A percentile compares a stretch with the other conserved stretches of the same genome.
These are phyloP conservation scores for Cutaneotrichosporon sp. DNA, from an alignment of 1,284 basidiomycete species.

Conservation along the genomic window DNA sequence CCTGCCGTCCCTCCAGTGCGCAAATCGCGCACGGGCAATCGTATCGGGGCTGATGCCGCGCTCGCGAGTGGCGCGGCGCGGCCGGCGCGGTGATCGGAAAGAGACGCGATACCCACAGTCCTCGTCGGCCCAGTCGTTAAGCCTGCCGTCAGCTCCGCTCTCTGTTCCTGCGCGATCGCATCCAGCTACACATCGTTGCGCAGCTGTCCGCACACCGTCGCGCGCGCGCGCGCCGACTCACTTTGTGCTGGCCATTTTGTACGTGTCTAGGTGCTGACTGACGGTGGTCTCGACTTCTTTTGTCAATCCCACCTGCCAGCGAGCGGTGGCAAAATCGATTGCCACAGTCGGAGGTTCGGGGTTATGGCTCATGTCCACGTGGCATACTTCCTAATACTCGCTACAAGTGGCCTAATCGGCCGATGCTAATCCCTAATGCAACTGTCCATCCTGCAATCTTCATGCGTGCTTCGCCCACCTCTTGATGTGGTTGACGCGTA, in stretches of 20 bases:
- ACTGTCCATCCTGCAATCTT: neutral
- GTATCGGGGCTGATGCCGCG: neutral
- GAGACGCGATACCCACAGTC: conserved; percentile 17
- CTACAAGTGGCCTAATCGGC: neutral
- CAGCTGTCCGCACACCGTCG: neutral
- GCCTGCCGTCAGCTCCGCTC: conserved; percentile 15
- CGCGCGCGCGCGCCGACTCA: conserved; percentile 3
- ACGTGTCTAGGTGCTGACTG: neutral
- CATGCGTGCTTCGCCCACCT: neutral
- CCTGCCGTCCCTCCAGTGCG: too few relatives aligned
- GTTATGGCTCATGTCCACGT: neutral
- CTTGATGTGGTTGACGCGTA: too few relatives aligned
- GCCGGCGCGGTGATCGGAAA: neutral
- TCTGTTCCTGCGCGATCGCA: too few relatives aligned
- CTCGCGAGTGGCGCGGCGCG: neutral
- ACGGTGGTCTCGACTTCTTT: conserved; percentile 8
- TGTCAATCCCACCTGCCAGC: neutral
- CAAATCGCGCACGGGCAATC: too few relatives aligned
- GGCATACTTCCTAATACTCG: neutral
- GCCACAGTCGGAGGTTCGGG: neutral
- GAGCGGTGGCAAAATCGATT: conserved; percentile 15
- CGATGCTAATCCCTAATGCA: neutral
- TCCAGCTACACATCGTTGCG: neutral
- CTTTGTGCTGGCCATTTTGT: conserved; percentile 17
- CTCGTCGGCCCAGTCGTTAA: conserved; percentile 29